phyloP scores from a whole-genome alignment of 805 yeast species.

The Cyberlindnera mycetangii region DNA sequence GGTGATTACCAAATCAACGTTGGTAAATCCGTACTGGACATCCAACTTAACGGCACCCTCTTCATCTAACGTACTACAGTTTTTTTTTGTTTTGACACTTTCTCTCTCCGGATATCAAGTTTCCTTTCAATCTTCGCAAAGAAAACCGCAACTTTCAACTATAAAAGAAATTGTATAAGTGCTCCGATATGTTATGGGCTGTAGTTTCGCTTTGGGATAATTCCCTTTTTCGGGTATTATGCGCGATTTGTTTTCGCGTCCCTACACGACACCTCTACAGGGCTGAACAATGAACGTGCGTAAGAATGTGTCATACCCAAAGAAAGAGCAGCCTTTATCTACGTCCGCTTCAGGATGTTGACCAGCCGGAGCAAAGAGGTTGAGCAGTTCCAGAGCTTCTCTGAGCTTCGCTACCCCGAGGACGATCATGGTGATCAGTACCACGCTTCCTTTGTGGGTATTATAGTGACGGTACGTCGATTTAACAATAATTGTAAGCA shows the following conservation, averaged over 20 bases:
- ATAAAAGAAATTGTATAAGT: too few species aligned
- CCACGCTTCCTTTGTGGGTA: background rate
- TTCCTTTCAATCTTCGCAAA: too few species aligned
- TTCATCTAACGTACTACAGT: slow-evolving; percentile 3
- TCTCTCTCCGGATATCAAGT: too few species aligned
- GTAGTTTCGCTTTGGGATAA: background rate
- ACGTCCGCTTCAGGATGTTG: too few species aligned
- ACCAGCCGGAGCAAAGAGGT: background rate
- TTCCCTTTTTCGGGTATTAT: background rate
- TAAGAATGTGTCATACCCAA: too few species aligned
- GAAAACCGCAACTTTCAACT: too few species aligned
- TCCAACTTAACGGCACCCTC: slow-evolving; percentile 9
- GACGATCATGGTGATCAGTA: background rate
- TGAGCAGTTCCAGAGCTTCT: background rate
- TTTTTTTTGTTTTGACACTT: background rate
- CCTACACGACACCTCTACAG: too few species aligned
- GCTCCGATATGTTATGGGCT: too few species aligned
- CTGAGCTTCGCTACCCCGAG: slow-evolving; percentile 1
- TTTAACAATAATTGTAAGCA: background rate
- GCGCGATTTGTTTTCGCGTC: background rate
- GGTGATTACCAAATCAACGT: slow-evolving; percentile 42
- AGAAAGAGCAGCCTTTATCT: too few species aligned
- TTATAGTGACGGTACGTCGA: background rate
- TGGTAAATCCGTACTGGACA: slow-evolving; percentile 27
- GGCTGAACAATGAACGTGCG: too few species aligned